phyloP scores from a whole-genome alignment of 441 rosid genomes.

The Erodium trifolium region DNA sequence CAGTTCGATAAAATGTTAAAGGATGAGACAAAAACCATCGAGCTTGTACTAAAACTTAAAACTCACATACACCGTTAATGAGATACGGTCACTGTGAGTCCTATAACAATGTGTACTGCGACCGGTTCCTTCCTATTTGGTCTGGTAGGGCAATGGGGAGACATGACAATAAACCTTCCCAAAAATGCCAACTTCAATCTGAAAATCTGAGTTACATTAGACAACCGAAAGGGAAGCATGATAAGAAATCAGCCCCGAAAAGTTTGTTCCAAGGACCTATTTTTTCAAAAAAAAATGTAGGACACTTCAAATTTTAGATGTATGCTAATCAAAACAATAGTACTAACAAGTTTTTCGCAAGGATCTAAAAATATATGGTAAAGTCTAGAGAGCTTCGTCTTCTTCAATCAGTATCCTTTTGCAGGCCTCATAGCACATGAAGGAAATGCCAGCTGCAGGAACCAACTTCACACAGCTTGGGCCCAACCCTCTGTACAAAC shows the following conservation, averaged over 20 bases:
- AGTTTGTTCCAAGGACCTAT: no score
- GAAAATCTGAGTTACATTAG: background rate
- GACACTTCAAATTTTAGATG: background rate
- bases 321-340: constrained; percentile 1
- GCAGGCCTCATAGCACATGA: constrained; percentile 96
- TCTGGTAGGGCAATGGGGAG: no score
- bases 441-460: constrained; percentile 97
- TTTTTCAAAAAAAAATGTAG: no score
- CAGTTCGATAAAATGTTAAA: no score
- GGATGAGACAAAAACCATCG: no score
- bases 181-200: background rate
- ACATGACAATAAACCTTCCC: background rate
- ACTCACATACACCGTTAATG: no score
- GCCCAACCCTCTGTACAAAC: constrained; percentile 84
- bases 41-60: no score
- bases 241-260: background rate
- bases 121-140: no score
- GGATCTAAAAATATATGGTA: background rate
- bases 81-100: no score
- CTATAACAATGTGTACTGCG: no score
- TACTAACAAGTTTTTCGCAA: background rate
- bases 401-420: constrained; percentile 76
- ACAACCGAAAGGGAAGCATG: background rate
- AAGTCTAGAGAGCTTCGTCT: constrained; percentile 24
- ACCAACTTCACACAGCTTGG: constrained; percentile 98